Conservation (phyloP, 495 filamentous ascomycete genomes). For the Cercophora scortea region DNA sequence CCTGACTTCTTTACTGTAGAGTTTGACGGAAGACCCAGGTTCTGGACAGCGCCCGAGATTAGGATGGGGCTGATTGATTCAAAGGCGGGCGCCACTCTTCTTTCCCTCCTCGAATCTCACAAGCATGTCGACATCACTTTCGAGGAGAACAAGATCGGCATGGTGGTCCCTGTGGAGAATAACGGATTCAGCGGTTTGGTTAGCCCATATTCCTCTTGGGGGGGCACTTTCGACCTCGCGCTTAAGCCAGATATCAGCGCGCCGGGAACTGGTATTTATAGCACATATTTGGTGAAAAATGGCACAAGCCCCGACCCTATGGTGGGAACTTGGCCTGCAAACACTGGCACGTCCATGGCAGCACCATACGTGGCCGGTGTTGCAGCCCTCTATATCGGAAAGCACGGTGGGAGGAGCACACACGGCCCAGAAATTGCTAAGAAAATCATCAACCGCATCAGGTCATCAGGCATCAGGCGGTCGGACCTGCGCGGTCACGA, state of each 20-base stretch:
- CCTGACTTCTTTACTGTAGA: no score
- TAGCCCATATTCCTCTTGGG: slow-evolving; percentile 33
- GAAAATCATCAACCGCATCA: slow-evolving; percentile 25
- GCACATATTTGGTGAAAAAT: slow-evolving; percentile 20
- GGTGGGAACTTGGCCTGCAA: background rate
- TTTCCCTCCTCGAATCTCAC: slow-evolving; percentile 7
- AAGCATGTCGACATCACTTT: slow-evolving; percentile 20
- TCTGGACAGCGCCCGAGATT: no score
- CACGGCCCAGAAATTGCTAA: slow-evolving; percentile 28
- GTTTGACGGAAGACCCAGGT: no score
- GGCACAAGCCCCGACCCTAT: background rate
- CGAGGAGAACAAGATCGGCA: slow-evolving; percentile 9
- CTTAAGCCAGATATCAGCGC: slow-evolving; percentile 34
- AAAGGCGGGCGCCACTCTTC: no score
- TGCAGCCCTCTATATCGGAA: slow-evolving; percentile 31
- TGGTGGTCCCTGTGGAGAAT: slow-evolving; percentile 3
- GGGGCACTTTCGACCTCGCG: slow-evolving; percentile 27
- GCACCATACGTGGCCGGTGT: slow-evolving; percentile 39
- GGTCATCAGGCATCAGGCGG: slow-evolving; percentile 25
- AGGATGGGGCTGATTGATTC: no score
- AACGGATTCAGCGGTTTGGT: slow-evolving; percentile 11
- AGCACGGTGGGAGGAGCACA: slow-evolving; percentile 19
- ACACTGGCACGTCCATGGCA: slow-evolving; percentile 13
- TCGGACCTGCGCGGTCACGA: slow-evolving; percentile 15
- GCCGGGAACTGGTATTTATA: slow-evolving; percentile 37